These are phyloP conservation scores for Cordyceps farinosa DNA, from an alignment of 2,329 filamentous ascomycete species.

Conservation along the genomic window DNA sequence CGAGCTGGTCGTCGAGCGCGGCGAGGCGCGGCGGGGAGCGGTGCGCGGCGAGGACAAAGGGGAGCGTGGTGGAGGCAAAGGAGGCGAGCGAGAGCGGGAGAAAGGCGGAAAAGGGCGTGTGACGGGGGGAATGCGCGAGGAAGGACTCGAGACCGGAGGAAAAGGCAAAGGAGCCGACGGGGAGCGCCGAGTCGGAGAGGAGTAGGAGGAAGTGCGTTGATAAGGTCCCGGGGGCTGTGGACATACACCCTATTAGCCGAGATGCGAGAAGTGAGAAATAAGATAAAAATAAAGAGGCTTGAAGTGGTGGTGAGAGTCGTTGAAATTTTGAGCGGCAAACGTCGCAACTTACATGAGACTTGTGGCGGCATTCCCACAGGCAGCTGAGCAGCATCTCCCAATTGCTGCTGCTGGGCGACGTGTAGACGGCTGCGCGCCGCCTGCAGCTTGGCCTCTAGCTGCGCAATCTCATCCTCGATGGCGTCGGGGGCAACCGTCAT, in stretches of 20 bases:
- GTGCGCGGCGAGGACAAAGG: slow-evolving; percentile 69
- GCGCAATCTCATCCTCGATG: slow-evolving; percentile 53
- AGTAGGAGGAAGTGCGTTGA: slow-evolving; percentile 65
- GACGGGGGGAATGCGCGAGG: slow-evolving; percentile 59
- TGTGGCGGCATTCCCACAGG: slow-evolving; percentile 8
- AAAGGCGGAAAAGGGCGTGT: slow-evolving; percentile 58
- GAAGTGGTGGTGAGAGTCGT: background rate
- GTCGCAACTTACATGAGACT: slow-evolving; percentile 21
- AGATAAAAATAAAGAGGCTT: background rate
- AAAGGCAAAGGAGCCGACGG: slow-evolving; percentile 83
- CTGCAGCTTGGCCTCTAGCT: slow-evolving; percentile 53
- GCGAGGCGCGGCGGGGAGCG: slow-evolving; percentile 47
- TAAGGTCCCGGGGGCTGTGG: slow-evolving; percentile 20
- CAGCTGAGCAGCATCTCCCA: background rate
- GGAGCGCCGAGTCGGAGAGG: slow-evolving; percentile 76
- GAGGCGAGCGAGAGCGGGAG: slow-evolving; percentile 67
- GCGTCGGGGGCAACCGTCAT: slow-evolving; percentile 27
- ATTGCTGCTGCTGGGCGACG: slow-evolving; percentile 24
- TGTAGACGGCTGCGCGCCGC: slow-evolving; percentile 42
- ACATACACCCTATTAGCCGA: too few relatives aligned
- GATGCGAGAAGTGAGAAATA: background rate
- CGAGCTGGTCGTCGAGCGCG: slow-evolving; percentile 68
- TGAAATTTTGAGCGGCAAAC: too few relatives aligned
- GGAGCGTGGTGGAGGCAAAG: slow-evolving; percentile 68
- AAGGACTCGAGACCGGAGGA: slow-evolving; percentile 80